Conservation (phyloP, 1,284 basidiomycete species). For the Ceratorhiza oryzae-sativae region DNA sequence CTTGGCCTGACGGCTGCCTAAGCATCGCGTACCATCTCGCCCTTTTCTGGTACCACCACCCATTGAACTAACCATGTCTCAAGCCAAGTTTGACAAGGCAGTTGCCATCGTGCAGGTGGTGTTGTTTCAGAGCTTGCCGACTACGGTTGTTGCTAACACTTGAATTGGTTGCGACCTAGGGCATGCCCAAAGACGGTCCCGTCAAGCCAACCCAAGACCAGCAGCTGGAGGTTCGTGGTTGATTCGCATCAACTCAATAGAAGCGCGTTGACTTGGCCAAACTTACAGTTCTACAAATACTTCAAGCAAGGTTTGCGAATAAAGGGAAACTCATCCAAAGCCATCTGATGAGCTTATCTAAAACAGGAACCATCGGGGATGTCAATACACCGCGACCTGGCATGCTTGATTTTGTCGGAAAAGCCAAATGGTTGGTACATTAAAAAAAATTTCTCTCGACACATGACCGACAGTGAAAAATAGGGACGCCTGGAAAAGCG, state of each 20-base stretch:
- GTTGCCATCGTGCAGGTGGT: conserved; percentile 62
- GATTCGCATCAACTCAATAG: not conserved
- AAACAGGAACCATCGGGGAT: conserved; percentile 75
- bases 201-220: conserved; percentile 78
- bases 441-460: no score
- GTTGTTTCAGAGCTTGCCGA: not conserved
- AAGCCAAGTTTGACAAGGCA: conserved; percentile 81
- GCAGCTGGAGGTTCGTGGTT: conserved; percentile 68
- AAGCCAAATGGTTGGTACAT: conserved; percentile 76
- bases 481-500: conserved; percentile 88
- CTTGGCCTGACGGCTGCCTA: not conserved
- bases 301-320: conserved; percentile 81
- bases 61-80: conserved; percentile 57
- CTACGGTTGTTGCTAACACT: not conserved
- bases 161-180: conserved; percentile 50
- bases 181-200: conserved; percentile 81
- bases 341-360: not conserved
- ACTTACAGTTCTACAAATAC: conserved; percentile 82
- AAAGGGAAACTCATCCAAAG: conserved; percentile 29
- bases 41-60: not conserved
- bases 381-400: conserved; percentile 70
- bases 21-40: not conserved
- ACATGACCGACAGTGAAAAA: conserved; percentile 10
- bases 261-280: not conserved
- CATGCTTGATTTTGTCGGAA: conserved; percentile 78